phyloP scores from a whole-genome alignment of 306 rosid genomes.

The Senna tora region DNA sequence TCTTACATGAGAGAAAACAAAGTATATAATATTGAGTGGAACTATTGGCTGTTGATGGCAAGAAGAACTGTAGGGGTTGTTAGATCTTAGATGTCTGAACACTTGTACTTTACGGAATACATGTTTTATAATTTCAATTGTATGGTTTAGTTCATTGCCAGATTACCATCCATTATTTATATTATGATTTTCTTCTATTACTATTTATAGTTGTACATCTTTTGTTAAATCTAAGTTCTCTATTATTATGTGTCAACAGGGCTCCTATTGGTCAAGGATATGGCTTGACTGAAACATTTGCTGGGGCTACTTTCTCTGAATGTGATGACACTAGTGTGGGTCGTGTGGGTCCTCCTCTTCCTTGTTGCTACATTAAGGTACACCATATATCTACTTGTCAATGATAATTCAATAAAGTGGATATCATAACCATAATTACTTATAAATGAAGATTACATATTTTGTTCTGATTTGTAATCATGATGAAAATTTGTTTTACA shows the following conservation, averaged over 20 bases:
- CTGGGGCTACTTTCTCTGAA: slow-evolving; percentile 91
- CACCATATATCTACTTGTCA: background rate
- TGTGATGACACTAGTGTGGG: slow-evolving; percentile 84
- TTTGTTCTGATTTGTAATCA: slow-evolving; percentile 11
- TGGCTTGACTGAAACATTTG: slow-evolving; percentile 98
- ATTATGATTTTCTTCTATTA: background rate
- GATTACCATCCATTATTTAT: background rate
- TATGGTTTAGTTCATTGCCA: background rate
- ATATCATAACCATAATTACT: slow-evolving; percentile 7
- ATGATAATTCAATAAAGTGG: background rate
- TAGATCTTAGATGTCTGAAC: background rate
- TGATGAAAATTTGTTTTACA: background rate
- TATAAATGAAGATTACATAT: background rate
- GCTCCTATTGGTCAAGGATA: slow-evolving; percentile 95
- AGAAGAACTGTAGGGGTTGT: background rate
- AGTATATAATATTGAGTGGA: too few species aligned
- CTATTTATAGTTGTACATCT: background rate
- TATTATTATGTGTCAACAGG: slow-evolving; percentile 47
- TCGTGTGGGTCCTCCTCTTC: slow-evolving; percentile 96
- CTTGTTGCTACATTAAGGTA: slow-evolving; percentile 84
- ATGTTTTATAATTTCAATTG: background rate
- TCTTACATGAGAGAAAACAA: too few species aligned
- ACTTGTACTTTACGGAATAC: background rate
- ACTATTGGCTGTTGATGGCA: too few species aligned
- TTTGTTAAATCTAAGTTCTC: slow-evolving; percentile 22